phyloP scores from a whole-genome alignment of 768 basidiomycete genomes.

The Suillus brevipes region DNA sequence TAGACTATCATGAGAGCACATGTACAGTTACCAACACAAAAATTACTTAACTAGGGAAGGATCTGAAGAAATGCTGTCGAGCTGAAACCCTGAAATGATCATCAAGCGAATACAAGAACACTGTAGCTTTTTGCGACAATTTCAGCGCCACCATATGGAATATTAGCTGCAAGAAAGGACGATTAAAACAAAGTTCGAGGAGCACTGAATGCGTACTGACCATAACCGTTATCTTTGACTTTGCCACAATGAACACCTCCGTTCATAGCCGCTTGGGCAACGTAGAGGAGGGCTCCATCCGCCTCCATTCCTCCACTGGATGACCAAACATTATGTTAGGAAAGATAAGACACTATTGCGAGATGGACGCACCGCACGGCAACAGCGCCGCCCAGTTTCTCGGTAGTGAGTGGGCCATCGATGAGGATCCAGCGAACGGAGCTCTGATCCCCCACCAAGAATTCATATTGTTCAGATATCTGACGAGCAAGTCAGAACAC shows the following conservation, averaged over 20 bases:
- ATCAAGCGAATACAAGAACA: not conserved
- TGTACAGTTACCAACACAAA: too few species aligned
- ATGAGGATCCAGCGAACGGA: constrained; percentile 30
- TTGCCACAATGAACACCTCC: constrained; percentile 8
- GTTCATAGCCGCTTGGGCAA: constrained; percentile 3
- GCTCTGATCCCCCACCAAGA: constrained; percentile 20
- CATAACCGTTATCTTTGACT: constrained; percentile 1
- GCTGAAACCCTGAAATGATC: not conserved
- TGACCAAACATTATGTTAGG: not conserved
- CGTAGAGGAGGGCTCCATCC: not conserved
- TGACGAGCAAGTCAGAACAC: not conserved
- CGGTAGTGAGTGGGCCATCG: not conserved
- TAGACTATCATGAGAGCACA: too few species aligned
- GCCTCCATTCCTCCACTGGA: constrained; percentile 5
- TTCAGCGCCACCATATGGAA: constrained; percentile 2
- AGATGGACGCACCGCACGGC: not conserved
- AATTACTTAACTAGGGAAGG: too few species aligned
- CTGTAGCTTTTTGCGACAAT: not conserved
- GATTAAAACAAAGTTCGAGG: not conserved
- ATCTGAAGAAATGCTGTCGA: not conserved
- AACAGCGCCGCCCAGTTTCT: constrained; percentile 4
- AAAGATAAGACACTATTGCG: not conserved
- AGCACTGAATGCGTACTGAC: not conserved
- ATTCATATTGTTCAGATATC: constrained; percentile 32
- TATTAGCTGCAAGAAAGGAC: not conserved